These are phyloP conservation scores for Fusarium pseudonygamai DNA, from an alignment of 2,329 filamentous ascomycete genomes.

Conservation along the genomic window DNA sequence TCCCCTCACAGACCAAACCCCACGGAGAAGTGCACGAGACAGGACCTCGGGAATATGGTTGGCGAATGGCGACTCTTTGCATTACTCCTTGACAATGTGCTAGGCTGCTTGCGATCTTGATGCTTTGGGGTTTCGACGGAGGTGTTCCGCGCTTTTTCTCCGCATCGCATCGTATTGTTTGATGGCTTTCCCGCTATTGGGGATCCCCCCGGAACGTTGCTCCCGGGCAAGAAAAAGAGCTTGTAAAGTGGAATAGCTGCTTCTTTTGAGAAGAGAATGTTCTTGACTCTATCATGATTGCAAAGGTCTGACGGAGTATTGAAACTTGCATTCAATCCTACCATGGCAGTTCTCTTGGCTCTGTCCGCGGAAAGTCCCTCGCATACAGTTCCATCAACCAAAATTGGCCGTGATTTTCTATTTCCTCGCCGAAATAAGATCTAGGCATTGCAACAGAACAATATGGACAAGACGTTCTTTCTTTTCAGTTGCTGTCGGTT, in stretches of 20 bases:
- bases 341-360: neutral
- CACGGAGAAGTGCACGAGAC: slow-evolving; percentile 19
- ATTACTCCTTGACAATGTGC: slow-evolving; percentile 1
- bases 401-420: neutral
- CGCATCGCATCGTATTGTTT: slow-evolving; percentile 8
- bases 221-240: neutral
- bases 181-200: neutral
- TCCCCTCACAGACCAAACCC: slow-evolving; percentile 17
- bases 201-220: neutral
- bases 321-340: neutral
- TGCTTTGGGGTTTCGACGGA: slow-evolving; percentile 6
- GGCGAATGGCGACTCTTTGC: slow-evolving; percentile 11
- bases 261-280: neutral
- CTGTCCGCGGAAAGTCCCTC: neutral
- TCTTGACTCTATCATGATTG: neutral
- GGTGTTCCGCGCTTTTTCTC: slow-evolving; percentile 18
- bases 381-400: neutral
- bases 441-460: neutral
- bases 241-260: neutral
- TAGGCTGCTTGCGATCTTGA: neutral
- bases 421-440: neutral
- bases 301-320: neutral
- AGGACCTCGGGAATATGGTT: neutral
- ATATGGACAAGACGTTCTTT: neutral
- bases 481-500: neutral